Evolutionary conservation across 441 rosid species (phyloP).

Genomic region (Pelargonium cotyledonis): DNA sequence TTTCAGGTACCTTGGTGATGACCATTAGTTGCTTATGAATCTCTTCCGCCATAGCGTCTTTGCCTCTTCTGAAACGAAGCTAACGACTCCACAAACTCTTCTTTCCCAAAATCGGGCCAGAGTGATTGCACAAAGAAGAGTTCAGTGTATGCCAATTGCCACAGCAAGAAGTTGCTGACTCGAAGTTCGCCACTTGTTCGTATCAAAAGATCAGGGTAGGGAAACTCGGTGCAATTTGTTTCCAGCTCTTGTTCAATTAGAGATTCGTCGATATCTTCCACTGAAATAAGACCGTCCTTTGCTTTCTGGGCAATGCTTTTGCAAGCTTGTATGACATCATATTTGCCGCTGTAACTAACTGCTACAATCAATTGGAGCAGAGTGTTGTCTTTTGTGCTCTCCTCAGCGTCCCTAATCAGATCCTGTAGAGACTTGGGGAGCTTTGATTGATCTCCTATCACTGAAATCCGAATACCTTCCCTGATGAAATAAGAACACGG

Average conservation of each 20-base stretch:
- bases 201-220: constrained; percentile 58
- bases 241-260: constrained; percentile 57
- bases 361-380: constrained; percentile 63
- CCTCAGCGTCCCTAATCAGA: constrained; percentile 36
- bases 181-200: constrained; percentile 69
- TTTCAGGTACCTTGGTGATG: no score
- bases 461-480: constrained; percentile 39
- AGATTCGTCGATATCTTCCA: constrained; percentile 47
- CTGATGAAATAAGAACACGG: constrained; percentile 22
- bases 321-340: constrained; percentile 64
- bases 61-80: constrained; percentile 56
- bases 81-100: constrained; percentile 47
- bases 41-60: constrained; percentile 55
- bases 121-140: constrained; percentile 50
- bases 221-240: constrained; percentile 48
- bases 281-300: constrained; percentile 37
- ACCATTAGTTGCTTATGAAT: constrained; percentile 9
- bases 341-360: constrained; percentile 72
- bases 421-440: constrained; percentile 40
- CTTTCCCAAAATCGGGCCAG: constrained; percentile 78
- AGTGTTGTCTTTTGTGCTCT: constrained; percentile 39
- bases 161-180: constrained; percentile 72
- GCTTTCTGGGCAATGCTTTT: constrained; percentile 46
- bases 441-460: constrained; percentile 59
- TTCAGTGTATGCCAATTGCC: constrained; percentile 80